Evolutionary conservation across 2,329 filamentous ascomycete species (phyloP), one percentile per base, ranked within the genome.

Genomic region (Penicillium sp.): DNA sequence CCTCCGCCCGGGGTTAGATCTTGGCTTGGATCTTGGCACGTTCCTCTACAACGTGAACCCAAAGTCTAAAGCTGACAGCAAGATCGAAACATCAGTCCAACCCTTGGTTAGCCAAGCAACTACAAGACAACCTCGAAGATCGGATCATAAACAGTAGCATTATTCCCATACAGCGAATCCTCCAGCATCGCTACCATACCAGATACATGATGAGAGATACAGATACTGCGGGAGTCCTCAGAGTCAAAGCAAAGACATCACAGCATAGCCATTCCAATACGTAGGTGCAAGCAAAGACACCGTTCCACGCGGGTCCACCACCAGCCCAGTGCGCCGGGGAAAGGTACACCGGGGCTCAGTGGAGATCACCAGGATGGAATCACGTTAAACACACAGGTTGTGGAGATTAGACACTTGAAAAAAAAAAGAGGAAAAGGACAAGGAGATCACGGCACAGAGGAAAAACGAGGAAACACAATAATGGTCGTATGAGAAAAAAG

Each of bases 341-440:
- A 37, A 6, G 48, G 31, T 15, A 11, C 8, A 10, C 8, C 31
- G n/a, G 20, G n/a, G 12, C n/a, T 28, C 5, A 35, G 47, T 22
- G 6, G 5, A 38, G 49, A 43, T 15, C 39, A 35, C 25, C 51
- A 31, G 15, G 4, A 17, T 31, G 17, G 37, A 17, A 31, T 39
- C 10, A 35, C 4, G 35, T 34, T 39, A 14, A 39, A 28, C 37
- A 58, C 50, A 54, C 12, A 38, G 20, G 35, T 41, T 35, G 53
- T 60, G 63, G 59, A 59, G 39, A 67, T 68, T 67, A 68, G 63
- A 67, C 63, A 64, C 64, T 64, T 41, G 17, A n/a, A 65, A 64
- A 65, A 49, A 17, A 28, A 25, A 49, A 22, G 22, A n/a, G 5
- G 11, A 52, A 52, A 28, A n/a, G 37, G 6, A n/a, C 34, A 39